These are phyloP conservation scores for Cladosporium halotolerans DNA, from an alignment of 2,329 filamentous ascomycete genomes.

Conservation along the genomic window DNA sequence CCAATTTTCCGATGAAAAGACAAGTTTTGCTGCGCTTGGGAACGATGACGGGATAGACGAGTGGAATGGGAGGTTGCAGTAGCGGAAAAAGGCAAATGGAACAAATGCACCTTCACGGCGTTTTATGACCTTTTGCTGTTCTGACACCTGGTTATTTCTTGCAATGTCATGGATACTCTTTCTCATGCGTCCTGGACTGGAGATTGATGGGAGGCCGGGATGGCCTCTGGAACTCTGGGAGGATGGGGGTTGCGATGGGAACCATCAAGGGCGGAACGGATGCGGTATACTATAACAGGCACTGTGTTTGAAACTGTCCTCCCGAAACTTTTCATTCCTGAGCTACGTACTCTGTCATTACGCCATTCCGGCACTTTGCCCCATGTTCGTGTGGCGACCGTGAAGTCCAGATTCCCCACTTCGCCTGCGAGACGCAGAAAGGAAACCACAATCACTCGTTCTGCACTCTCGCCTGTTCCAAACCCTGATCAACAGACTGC, in stretches of 20 bases:
- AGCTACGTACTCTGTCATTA: background rate
- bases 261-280: background rate
- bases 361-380: too few relatives aligned
- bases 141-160: conserved; percentile 8
- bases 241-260: conserved; percentile 2
- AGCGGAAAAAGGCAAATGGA: conserved; percentile 11
- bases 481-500: too few relatives aligned
- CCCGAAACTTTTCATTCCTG: background rate
- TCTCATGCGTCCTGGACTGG: conserved; percentile 5
- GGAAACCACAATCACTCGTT: too few relatives aligned
- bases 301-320: conserved; percentile 10
- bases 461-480: too few relatives aligned
- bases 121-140: conserved; percentile 7
- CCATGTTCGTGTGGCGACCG: too few relatives aligned
- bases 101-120: conserved; percentile 6
- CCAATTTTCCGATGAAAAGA: conserved; percentile 3
- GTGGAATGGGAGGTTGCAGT: conserved; percentile 8
- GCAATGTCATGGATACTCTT: conserved; percentile 6
- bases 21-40: background rate
- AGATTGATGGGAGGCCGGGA: background rate
- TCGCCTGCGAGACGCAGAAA: too few relatives aligned
- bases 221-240: background rate
- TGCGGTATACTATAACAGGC: conserved; percentile 3
- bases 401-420: too few relatives aligned
- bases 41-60: background rate